Evolutionary conservation across 2,329 filamentous ascomycete genomes (phyloP), one percentile per base, ranked within the genome.

Genomic region (Penicillium vulpinum): DNA sequence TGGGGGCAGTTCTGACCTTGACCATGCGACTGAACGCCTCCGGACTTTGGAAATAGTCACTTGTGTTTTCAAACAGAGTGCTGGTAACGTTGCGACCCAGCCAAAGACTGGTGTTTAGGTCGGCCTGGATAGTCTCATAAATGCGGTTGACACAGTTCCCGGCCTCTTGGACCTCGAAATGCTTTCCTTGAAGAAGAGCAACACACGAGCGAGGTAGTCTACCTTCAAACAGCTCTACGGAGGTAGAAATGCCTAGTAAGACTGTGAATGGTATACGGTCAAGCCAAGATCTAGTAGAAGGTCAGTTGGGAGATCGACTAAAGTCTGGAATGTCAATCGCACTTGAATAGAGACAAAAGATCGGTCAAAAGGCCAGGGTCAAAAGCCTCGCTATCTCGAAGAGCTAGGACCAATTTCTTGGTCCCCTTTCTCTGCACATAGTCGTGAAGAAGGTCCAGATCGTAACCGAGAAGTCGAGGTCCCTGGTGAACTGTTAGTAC

Each of bases 171-270:
- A 77, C 69, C 63, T 85, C 81, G 61, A 87, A 87, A 26, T 82
- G 77, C 58, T 76, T 72, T 7, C 83, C 84, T 44, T 81, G 73
- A 4, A 88, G 73, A 47, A 80, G 75, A 47, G 79, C 77, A 36
- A 84, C 75, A 16, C 80, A 80, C 16, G 77, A 78, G 44, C 80
- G 78, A 11, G 84, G 79, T 4, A 88, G 71, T 46, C 84, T 78
- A 41, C 81, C 79, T 66, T 87, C 83, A 53, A 88, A 83, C 18
- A 84, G 79, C 46, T 86, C 84, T 11, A 85, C 77, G 3, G 85
- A 86, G 0, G 85, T 87, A n/a, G 83, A 83, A 47, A 88, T 80
- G 15, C 83, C 83, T 53, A 88, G 81, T 3, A 87, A 70, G 3
- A 85, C 72, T 2, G 84, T 78, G 56, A 87, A 83, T 0, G 84